phyloP scores from a whole-genome alignment of 2,329 filamentous ascomycete species.

The Aspergillus sp. region DNA sequence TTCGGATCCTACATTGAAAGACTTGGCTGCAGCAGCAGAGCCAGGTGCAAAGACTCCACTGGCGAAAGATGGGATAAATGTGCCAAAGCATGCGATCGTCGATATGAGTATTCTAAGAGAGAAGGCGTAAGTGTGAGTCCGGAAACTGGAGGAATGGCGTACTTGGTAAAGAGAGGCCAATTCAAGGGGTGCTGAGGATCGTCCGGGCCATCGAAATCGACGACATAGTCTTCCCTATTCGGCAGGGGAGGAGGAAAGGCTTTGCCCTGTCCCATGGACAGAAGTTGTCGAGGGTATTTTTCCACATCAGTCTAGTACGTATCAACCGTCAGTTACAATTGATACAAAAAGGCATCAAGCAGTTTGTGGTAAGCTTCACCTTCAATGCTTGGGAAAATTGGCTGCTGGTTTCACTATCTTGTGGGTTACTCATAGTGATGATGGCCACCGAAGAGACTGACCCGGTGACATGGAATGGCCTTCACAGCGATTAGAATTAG shows the following conservation, averaged over 20 bases:
- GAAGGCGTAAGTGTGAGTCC: not conserved
- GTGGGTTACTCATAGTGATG: not conserved
- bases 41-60: slow-evolving; percentile 68
- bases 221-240: slow-evolving; percentile 53
- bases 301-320: not conserved
- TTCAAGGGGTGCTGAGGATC: slow-evolving; percentile 56
- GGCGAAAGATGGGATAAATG: slow-evolving; percentile 53
- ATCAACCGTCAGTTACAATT: not conserved
- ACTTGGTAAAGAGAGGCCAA: slow-evolving; percentile 52
- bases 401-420: not conserved
- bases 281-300: not conserved
- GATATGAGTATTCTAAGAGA: slow-evolving; percentile 24
- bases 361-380: not conserved
- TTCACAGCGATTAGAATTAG: no score
- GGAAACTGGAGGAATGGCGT: not conserved
- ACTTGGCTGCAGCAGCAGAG: slow-evolving; percentile 55
- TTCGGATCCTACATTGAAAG: slow-evolving; percentile 47
- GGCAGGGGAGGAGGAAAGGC: slow-evolving; percentile 51
- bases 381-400: not conserved
- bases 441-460: no score
- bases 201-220: slow-evolving; percentile 53
- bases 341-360: no score
- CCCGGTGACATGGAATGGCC: no score
- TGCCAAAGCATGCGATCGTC: slow-evolving; percentile 44
- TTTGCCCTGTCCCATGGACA: slow-evolving; percentile 40